Evolutionary conservation across 1,139 yeast genomes (phyloP).

Genomic region (Taiozyma onychis): DNA sequence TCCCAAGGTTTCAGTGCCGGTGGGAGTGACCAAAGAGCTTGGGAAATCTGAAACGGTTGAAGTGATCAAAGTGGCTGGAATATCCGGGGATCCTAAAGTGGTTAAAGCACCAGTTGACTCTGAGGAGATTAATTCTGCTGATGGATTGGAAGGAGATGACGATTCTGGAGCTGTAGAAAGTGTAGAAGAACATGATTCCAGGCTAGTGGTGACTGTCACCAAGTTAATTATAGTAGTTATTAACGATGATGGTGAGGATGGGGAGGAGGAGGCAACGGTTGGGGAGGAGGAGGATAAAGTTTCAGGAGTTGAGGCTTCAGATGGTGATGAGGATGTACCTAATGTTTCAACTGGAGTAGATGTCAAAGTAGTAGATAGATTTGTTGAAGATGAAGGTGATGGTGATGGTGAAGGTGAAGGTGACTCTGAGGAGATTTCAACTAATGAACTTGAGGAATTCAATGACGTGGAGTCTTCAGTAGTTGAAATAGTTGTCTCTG

Average conservation of each 20-base stretch:
- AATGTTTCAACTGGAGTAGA: not conserved
- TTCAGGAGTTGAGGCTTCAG: not conserved
- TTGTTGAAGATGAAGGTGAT: not conserved
- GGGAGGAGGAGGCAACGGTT: too few species aligned
- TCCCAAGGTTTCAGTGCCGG: not conserved
- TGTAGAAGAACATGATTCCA: not conserved
- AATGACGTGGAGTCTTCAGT: not conserved
- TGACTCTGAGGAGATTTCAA: not conserved
- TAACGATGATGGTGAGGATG: not conserved
- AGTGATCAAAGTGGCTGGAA: not conserved
- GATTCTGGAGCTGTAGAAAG: not conserved
- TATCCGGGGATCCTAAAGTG: not conserved
- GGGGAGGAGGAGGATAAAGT: not conserved
- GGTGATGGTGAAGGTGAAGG: too few species aligned
- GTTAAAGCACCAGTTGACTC: not conserved
- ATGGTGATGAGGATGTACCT: not conserved
- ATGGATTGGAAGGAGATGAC: not conserved
- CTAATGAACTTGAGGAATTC: not conserved
- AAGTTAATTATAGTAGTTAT: not conserved
- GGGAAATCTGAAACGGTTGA: not conserved
- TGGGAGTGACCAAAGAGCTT: not conserved
- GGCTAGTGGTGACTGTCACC: not conserved
- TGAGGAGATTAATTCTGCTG: not conserved
- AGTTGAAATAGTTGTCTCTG: not conserved
- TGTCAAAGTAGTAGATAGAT: not conserved